Evolutionary conservation across 176 grass and related monocot genomes (phyloP).

Genomic region (Triticum timopheevii): DNA sequence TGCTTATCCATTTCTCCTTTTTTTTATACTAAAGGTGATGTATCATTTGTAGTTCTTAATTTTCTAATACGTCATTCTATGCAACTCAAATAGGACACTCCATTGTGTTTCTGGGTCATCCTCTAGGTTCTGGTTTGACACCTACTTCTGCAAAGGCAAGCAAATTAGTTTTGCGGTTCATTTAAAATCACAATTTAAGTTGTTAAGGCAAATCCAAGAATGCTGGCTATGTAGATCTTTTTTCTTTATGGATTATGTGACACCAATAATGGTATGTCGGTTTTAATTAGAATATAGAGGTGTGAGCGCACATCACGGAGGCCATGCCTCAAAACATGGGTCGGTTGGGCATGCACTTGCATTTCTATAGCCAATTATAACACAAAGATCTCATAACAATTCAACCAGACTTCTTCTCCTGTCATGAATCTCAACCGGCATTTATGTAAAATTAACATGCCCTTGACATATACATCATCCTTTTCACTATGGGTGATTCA

Average conservation of each 20-base stretch:
- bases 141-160: constrained; percentile 78
- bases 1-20: too few relatives aligned
- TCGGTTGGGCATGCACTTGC: too few relatives aligned
- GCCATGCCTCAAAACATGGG: not conserved
- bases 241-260: not conserved
- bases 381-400: not conserved
- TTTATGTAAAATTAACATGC: not conserved
- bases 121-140: constrained; percentile 88
- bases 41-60: not conserved
- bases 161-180: constrained; percentile 36
- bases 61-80: not conserved
- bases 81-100: constrained; percentile 59
- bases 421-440: not conserved
- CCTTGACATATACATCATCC: not conserved
- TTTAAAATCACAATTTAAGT: constrained; percentile 19
- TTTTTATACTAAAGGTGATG: constrained; percentile 1
- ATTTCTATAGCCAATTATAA: too few relatives aligned
- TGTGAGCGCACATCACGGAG: not conserved
- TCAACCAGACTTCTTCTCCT: not conserved
- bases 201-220: constrained; percentile 12
- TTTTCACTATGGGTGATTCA: not conserved
- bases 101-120: constrained; percentile 91
- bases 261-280: not conserved
- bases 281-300: not conserved
- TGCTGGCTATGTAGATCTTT: not conserved